These are phyloP conservation scores for Truncatella angustata DNA, from an alignment of 2,329 filamentous ascomycete species.

Conservation along the genomic window DNA sequence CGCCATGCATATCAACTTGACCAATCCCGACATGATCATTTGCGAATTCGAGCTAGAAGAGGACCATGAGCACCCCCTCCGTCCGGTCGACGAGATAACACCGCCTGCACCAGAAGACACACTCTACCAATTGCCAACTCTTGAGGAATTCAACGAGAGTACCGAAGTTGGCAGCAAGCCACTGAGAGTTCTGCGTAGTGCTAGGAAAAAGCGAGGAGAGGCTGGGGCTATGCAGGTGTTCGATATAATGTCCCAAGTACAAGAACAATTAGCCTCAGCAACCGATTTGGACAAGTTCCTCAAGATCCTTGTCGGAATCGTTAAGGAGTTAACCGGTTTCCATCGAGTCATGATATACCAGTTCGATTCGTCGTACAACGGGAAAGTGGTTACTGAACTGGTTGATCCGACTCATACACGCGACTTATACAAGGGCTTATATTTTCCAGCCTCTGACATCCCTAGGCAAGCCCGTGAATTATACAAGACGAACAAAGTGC, in stretches of 20 bases:
- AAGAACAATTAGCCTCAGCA: conserved; percentile 78
- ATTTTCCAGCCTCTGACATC: conserved; percentile 87
- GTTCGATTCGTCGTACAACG: conserved; percentile 80
- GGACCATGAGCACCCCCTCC: conserved; percentile 65
- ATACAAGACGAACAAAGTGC: conserved; percentile 87
- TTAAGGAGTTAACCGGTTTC: conserved; percentile 88
- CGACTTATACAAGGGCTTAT: conserved; percentile 82
- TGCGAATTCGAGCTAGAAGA: conserved; percentile 90
- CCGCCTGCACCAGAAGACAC: conserved; percentile 71
- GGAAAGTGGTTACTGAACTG: conserved; percentile 82
- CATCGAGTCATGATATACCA: conserved; percentile 93
- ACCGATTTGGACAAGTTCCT: conserved; percentile 70
- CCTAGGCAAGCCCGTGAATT: conserved; percentile 83
- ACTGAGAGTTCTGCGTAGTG: conserved; percentile 72
- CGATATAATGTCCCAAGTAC: conserved; percentile 87
- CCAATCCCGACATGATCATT: conserved; percentile 69
- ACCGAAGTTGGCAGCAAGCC: conserved; percentile 75
- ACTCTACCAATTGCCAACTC: conserved; percentile 67
- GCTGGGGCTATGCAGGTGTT: conserved; percentile 87
- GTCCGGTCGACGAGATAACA: conserved; percentile 57
- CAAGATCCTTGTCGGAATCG: conserved; percentile 78
- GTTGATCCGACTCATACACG: conserved; percentile 77
- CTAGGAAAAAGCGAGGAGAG: conserved; percentile 72
- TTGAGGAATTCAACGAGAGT: conserved; percentile 72
- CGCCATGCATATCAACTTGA: conserved; percentile 73